Evolutionary conservation across 1,284 basidiomycete species (phyloP).

Genomic region (Vanrija sp.): DNA sequence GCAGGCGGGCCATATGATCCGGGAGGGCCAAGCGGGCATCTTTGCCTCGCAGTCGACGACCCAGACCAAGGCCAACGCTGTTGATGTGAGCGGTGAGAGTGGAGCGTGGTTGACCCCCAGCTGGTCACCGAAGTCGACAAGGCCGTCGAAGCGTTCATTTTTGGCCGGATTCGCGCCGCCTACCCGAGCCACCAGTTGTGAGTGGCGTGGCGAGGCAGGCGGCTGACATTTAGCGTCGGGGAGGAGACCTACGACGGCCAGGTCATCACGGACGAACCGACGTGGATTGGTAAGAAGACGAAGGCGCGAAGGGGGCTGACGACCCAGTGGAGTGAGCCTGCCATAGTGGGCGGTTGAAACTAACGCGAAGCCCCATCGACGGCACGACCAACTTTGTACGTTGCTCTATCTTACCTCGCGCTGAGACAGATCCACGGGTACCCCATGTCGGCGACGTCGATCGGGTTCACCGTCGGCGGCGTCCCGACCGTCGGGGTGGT

Average conservation of each 20-base stretch:
- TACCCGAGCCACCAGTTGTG: slow-evolving; percentile 82
- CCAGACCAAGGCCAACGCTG: slow-evolving; percentile 83
- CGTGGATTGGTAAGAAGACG: slow-evolving; percentile 67
- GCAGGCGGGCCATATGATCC: slow-evolving; percentile 52
- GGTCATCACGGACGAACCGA: slow-evolving; percentile 76
- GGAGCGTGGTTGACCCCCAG: slow-evolving; percentile 17
- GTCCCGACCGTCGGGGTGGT: slow-evolving; percentile 82
- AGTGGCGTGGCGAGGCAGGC: slow-evolving; percentile 36
- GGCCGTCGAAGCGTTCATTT: slow-evolving; percentile 80
- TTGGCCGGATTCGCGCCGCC: slow-evolving; percentile 59
- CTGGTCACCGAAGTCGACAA: slow-evolving; percentile 97
- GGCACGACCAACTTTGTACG: slow-evolving; percentile 89
- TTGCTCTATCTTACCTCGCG: neutral
- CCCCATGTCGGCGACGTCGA: slow-evolving; percentile 82
- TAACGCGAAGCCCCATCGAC: slow-evolving; percentile 38
- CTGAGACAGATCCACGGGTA: slow-evolving; percentile 53
- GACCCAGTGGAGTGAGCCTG: slow-evolving; percentile 30
- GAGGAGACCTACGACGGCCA: slow-evolving; percentile 78
- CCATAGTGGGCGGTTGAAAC: neutral
- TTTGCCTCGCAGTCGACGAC: slow-evolving; percentile 51
- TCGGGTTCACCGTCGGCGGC: slow-evolving; percentile 79
- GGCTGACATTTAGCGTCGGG: slow-evolving; percentile 64
- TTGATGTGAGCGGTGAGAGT: slow-evolving; percentile 56
- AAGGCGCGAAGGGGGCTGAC: slow-evolving; percentile 14
- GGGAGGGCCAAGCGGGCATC: slow-evolving; percentile 47